phyloP scores from a whole-genome alignment of 768 basidiomycete species.

The Amanita jacksonii region DNA sequence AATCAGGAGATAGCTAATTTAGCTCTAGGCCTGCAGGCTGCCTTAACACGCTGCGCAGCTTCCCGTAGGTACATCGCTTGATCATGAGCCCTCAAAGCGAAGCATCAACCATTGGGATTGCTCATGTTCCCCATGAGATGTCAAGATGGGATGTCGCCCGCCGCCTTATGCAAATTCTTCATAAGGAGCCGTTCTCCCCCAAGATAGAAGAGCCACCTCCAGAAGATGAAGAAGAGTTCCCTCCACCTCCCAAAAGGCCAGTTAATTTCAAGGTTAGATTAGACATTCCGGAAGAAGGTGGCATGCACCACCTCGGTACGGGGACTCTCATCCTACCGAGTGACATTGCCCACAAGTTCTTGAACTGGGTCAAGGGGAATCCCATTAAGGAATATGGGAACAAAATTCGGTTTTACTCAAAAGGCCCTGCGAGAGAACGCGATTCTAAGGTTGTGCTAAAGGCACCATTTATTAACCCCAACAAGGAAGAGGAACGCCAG shows the following conservation, averaged over 20 bases:
- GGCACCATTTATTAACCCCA: conserved; percentile 46
- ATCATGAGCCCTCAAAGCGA: conserved; percentile 21
- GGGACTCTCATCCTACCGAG: conserved; percentile 32
- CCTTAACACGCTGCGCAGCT: neutral
- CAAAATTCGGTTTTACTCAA: conserved; percentile 21
- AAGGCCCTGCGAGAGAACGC: conserved; percentile 17
- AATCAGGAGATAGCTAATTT: no score
- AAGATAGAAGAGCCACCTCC: no score
- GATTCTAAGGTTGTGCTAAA: conserved; percentile 32
- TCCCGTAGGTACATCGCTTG: conserved; percentile 6
- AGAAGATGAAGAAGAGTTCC: no score
- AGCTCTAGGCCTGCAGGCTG: neutral
- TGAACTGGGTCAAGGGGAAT: conserved; percentile 30
- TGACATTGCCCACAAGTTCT: conserved; percentile 35
- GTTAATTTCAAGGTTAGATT: conserved; percentile 58
- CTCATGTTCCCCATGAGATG: conserved; percentile 28
- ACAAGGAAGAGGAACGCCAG: conserved; percentile 40
- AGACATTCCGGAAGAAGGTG: conserved; percentile 35
- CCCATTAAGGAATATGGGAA: conserved; percentile 33
- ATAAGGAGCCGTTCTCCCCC: conserved; percentile 42
- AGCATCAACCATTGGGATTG: conserved; percentile 18
- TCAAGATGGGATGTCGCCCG: conserved; percentile 50
- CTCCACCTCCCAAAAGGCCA: conserved; percentile 22
- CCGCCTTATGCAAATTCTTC: conserved; percentile 45
- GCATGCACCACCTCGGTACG: conserved; percentile 41